Base-by-base conservation (phyloP, 2,329 filamentous ascomycete species). In the Pestalotiopsis sp. region DNA sequence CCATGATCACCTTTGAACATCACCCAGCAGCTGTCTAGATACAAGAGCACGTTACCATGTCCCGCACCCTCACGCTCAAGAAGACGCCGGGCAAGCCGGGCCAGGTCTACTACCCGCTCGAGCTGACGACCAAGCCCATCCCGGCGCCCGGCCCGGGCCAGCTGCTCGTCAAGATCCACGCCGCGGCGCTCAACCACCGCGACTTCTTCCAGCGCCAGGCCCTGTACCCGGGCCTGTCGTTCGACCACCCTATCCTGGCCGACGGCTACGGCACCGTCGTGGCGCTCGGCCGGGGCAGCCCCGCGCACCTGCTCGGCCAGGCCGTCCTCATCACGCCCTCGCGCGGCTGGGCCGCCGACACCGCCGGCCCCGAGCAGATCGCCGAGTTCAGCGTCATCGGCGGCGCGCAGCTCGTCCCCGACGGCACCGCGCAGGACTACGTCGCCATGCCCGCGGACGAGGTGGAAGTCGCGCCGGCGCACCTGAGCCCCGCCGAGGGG, bases 181-280 rank as follows among this genome's bases (percentile, higher is more conserved):
- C 94, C 65, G 93, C 91, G 1, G 92, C 95, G 14, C 90, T 98
- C 65, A 98, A 98, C 84, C 96, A 98, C 83, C 92, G 95, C 75
- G 96, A 98, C 80, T 89, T 97, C 74, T 98, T 98, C 83, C 92
- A 97, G 81, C 93, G 95, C 67, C 94, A 96, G 80, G 92, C 95
- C 77, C 89, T 97, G 56, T 98, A 98, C 84, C 95, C 95, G 0
- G 92, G 89, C 74, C 92, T 94, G 66, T 91, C 92, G 13, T 97
- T 97, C 80, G 86, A 88, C 69, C 85, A 90, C 5, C 93, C 95
- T 1, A 83, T 98, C 57, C 87, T 97, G 31, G 90, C 94, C 70
- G 95, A 98, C 78, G 95, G 93, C 72, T 91, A 88, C 73, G 95
- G 95, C 67, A 83, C 87, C 68, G 93, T 98, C 4, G 86, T 91